phyloP scores from a whole-genome alignment of 2,329 filamentous ascomycete genomes.

The Neonectria punicea region DNA sequence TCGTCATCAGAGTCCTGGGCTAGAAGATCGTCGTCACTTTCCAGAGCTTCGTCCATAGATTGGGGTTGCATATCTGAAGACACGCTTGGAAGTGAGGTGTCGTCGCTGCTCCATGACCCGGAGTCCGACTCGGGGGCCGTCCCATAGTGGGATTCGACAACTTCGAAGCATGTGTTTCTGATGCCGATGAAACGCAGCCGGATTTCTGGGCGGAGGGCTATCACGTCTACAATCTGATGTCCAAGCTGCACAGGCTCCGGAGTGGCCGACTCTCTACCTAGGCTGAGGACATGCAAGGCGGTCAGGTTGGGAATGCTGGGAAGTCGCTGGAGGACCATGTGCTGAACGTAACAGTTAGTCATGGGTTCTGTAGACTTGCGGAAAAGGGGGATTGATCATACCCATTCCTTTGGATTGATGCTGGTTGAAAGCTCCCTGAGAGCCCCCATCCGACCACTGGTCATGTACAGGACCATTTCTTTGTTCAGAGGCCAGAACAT shows the following conservation, averaged over 20 bases:
- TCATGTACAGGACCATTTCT: constrained; percentile 27
- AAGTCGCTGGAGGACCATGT: constrained; percentile 25
- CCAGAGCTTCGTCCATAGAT: constrained; percentile 16
- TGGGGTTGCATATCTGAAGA: constrained; percentile 12
- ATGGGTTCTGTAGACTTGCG: not conserved
- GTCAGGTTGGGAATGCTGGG: constrained; percentile 26
- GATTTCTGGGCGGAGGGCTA: constrained; percentile 26
- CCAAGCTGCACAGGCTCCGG: constrained; percentile 11
- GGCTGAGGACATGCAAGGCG: constrained; percentile 21
- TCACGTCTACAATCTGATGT: constrained; percentile 28
- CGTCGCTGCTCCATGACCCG: constrained; percentile 21
- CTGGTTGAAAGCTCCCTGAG: constrained; percentile 28
- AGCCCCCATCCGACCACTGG: constrained; percentile 25
- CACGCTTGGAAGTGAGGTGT: constrained; percentile 7
- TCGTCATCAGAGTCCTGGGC: constrained; percentile 23
- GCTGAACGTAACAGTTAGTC: constrained; percentile 16
- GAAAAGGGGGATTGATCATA: constrained; percentile 6
- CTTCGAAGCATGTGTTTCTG: constrained; percentile 18
- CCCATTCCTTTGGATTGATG: constrained; percentile 20
- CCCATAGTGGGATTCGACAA: constrained; percentile 21
- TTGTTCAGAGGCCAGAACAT: constrained; percentile 23
- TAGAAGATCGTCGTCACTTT: constrained; percentile 15
- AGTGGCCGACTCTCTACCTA: constrained; percentile 14
- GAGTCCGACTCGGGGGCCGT: constrained; percentile 12
- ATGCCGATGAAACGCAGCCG: constrained; percentile 23